phyloP scores from a whole-genome alignment of 257 asterid genomes.

The Fraxinus quadrangulata region DNA sequence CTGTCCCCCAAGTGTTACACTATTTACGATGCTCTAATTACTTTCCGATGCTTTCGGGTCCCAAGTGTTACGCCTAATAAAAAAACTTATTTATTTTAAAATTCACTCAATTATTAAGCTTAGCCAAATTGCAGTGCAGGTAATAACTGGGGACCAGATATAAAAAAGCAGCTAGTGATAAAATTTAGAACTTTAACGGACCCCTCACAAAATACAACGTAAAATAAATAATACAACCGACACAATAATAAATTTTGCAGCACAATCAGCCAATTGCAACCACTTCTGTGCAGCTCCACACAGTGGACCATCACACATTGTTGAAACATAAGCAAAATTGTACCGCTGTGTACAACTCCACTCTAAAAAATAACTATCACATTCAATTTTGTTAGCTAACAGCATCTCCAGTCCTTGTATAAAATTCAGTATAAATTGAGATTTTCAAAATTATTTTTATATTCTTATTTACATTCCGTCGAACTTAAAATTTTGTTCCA shows the following conservation, averaged over 20 bases:
- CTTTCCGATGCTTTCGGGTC: too few species aligned
- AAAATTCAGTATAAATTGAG: too few species aligned
- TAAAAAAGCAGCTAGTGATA: background rate
- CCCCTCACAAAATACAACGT: background rate
- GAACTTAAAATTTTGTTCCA: too few species aligned
- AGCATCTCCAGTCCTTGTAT: too few species aligned
- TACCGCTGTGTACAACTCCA: background rate
- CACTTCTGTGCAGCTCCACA: background rate
- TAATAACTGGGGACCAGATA: background rate
- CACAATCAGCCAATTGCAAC: background rate
- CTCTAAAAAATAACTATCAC: background rate
- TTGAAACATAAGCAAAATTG: background rate
- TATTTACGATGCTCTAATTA: too few species aligned
- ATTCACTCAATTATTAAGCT: too few species aligned
- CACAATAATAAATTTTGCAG: background rate
- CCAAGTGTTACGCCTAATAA: too few species aligned
- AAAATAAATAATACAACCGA: background rate
- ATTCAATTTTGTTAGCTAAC: too few species aligned
- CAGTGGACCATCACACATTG: background rate
- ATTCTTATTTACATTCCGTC: too few species aligned
- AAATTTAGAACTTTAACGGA: background rate
- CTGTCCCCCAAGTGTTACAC: too few species aligned
- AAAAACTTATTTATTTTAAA: too few species aligned
- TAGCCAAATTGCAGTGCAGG: background rate
- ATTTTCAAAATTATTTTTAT: too few species aligned